Evolutionary conservation across 768 basidiomycete genomes (phyloP), one percentile per base, ranked within the genome.

Genomic region (Macrolepiota albuminosa): DNA sequence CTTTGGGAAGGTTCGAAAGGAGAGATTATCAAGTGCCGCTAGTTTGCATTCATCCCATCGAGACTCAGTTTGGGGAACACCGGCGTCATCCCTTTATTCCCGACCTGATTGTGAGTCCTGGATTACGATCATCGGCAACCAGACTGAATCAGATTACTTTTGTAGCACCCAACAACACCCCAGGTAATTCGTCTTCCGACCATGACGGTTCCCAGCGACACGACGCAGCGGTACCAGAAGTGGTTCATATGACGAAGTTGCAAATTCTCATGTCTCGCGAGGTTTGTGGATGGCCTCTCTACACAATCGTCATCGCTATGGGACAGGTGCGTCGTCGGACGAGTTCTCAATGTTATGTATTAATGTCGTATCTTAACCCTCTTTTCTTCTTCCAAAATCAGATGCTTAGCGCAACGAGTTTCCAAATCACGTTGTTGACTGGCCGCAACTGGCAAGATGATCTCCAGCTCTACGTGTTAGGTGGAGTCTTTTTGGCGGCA

Each of bases 391-490:
- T 43, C n/a, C 18, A 39, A 14, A 57, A 51, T 8, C 64, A 89
- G 84, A 93, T 94, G 89, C 74, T 94, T 63, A 86, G 88, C 58
- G 93, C 93, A 3, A 93, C 92, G 34, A 95, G 93, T 68, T 97
- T 95, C 84, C 95, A 97, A 74, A 90, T 96, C 68, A 95, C 93
- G 18, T 75, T 97, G 39, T 80, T 96, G 21, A 88, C 90, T 21
- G 95, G 95, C 55, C 85, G 88, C 66, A 94, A 93, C 65, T 92
- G 86, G 75, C 85, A 92, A 70, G 81, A 86, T 62, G 79, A 89
- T 65, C 62, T 91, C 29, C 91, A 95, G 67, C 81, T 95, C 9
- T 97, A 96, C 69, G 91, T 96, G 52, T 84, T 97, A n/a, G 89
- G 93, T 43, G 85, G 82, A 59, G 85, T 96, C 64, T 96, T 96